Evolutionary conservation across 2,329 filamentous ascomycete species (phyloP), one percentile per base, ranked within the genome.

Genomic region (Alternaria hordeiaustralica): DNA sequence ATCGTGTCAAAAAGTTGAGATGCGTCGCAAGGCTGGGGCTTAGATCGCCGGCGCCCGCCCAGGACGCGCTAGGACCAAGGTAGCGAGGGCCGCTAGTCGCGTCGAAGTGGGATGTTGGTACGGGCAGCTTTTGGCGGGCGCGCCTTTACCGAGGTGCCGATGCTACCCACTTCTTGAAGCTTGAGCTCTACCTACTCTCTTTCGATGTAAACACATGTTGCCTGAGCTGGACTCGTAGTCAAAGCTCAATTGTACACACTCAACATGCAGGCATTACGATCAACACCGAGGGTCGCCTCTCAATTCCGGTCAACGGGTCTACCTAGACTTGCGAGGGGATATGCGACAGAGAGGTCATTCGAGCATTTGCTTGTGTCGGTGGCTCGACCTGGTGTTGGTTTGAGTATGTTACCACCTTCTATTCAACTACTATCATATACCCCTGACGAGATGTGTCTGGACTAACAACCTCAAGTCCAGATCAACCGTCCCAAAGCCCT

Each of bases 401-500:
- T 97, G 83, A 92, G 95, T 97, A 86, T 65, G 65, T 65, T 46
- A n/a, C 12, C 18, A 18, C 11, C 12, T 21, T 54, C 44, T 30
- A 11, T n/a, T 57, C 20, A 4, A 26, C 9, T 46, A 46, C 21
- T 15, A 25, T 10, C 6, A 15, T 46, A 10, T 1, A n/a, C 13
- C 2, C 8, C 23, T n/a, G 5, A 4, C 1, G 30, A 15, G 6
- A 11, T 30, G 4, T 12, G 4, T 13, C 4, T 5, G 11, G n/a
- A 41, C 69, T 75, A 58, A 72, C 55, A 33, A 11, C 43, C 45
- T 47, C 59, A 71, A 97, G 95, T 98, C 76, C 96, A 94, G 13
- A 85, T 99, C 69, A 93, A 96, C 86, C 92, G 96, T 47, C 96
- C 96, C 67, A 97, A 96, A 86, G 94, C 95, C 47, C 89, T 97